Evolutionary conservation across 192 early-diverging fungal genomes (phyloP), one percentile per base, ranked within the genome.

Genomic region (Coemansia sp.): DNA sequence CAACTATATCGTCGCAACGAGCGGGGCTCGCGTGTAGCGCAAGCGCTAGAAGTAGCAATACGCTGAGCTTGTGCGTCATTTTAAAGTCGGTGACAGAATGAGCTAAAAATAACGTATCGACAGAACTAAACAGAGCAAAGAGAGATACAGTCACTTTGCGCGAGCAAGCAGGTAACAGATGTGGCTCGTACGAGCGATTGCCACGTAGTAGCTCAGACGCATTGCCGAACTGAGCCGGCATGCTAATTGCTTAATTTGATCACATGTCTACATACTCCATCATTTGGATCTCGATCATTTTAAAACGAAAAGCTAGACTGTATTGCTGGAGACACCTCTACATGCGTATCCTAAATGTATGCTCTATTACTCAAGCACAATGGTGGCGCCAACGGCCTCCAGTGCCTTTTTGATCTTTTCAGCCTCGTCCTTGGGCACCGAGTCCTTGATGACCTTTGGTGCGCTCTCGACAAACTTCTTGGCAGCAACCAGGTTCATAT

Each of bases 381-480:
- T 90, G 49, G 93, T 95, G 52, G 95, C 97, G 47, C 97, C 97
- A 55, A 97, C 67, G 22, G 91, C 93, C 78, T 99, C 95, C 58
- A 99, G 87, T 40, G 90, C 85, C 88, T 93, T 93, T 90, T 99
- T 96, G 72, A 97, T 89, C 90, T 98, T 98, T 79, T 97, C 96
- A 24, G 97, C 97, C 78, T 98, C 97, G 49, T 94, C 96, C 88
- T 97, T 99, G 77, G 86, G 82, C 40, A 88, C 90, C 63, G 83
- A 82, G 70, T 99, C 95, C 85, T 92, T 94, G 76, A 99, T 86
- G 66, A 97, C 92, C 88, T 99, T 99, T 79, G 97, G 97, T 68
- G 89, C 95, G 70, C 93, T 88, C 86, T 99, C 97, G 33, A 98
- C 96, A 86, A 99, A 98, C 88, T 99, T 99, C 89, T 99, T 99